Base-by-base conservation (phyloP, 805 yeast genomes). In the Zygoascus flipseniorum region DNA sequence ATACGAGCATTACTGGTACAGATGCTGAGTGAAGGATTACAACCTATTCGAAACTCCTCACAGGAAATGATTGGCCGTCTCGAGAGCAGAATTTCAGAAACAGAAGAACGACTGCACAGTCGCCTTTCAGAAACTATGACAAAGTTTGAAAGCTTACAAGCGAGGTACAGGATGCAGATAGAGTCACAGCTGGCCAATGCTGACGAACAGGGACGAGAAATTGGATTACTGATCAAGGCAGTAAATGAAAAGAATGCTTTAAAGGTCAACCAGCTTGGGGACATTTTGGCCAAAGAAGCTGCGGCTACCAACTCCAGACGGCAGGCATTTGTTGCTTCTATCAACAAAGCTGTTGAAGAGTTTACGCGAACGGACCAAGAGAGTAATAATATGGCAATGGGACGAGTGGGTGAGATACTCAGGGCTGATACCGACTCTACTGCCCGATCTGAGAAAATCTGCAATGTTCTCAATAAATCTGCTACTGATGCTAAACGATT, bases 301-400 rank as follows among this genome's bases (percentile, higher is more conserved):
- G 37, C 18, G 16, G 35, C 47, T 26, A 42, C 57, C 8, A 39
- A 16, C 8, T 31, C 18, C 10, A 49, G 51, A 23, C 35, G 41
- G 16, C 50, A 31, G 39, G 43, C 16, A 8, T 46, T 54, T 19
- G 19, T 43, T 13, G 31, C 47, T 13, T 26, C 23, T 10, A 43
- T 54, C 14, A 23, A 51, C 31, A 20, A 16, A 18, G 14, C 51
- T 16, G n/a, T 54, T 9, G 50, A 54, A 23, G 43, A 46, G 14
- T 54, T 19, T 31, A 23, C 52, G 10, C 20, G 26, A 10, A 49
- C 18, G 20, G 41, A 42, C 14, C 23, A 42, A n/a, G 37, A 18
- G 16, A 26, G 47, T 8, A 42, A 18, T 5, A 42, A 42, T 19
- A 11, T 11, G 18, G 26, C 20, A 4, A 42, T 18, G 26, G 13